Evolutionary conservation across 116 monocot genomes (phyloP).

Genomic region (Trichopus zeylanicus): DNA sequence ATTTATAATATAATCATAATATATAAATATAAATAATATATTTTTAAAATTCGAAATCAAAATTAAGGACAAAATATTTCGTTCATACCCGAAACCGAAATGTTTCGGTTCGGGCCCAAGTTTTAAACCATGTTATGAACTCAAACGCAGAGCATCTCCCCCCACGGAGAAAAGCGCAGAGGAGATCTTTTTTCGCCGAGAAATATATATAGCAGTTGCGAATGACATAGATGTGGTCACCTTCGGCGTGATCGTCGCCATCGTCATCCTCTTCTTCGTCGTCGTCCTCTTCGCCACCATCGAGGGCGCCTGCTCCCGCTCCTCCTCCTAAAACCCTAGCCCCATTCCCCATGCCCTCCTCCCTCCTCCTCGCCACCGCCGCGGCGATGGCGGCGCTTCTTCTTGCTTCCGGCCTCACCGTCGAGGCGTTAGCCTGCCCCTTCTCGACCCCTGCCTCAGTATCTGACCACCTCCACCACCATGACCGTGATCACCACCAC

Average conservation of each 20-base stretch:
- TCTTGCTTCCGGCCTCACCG: constrained; percentile 3
- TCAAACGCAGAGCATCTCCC: no score
- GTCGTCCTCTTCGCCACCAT: constrained; percentile 57
- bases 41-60: no score
- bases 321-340: constrained; percentile 5
- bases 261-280: constrained; percentile 55
- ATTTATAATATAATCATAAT: no score
- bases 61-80: no score
- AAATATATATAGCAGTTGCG: neutral
- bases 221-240: constrained; percentile 67
- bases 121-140: no score
- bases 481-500: constrained; percentile 20
- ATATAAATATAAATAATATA: no score
- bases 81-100: no score
- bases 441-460: constrained; percentile 13
- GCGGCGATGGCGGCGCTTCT: constrained; percentile 6
- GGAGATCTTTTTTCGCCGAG: no score
- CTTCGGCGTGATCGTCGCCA: constrained; percentile 52
- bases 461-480: constrained; percentile 7
- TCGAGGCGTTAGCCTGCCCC: constrained; percentile 15
- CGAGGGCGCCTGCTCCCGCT: constrained; percentile 41
- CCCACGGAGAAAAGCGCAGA: no score
- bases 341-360: neutral
- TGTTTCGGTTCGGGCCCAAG: no score
- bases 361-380: constrained; percentile 1